phyloP scores from a whole-genome alignment of 2,329 filamentous ascomycete species.

The Aspergillus sp. region DNA sequence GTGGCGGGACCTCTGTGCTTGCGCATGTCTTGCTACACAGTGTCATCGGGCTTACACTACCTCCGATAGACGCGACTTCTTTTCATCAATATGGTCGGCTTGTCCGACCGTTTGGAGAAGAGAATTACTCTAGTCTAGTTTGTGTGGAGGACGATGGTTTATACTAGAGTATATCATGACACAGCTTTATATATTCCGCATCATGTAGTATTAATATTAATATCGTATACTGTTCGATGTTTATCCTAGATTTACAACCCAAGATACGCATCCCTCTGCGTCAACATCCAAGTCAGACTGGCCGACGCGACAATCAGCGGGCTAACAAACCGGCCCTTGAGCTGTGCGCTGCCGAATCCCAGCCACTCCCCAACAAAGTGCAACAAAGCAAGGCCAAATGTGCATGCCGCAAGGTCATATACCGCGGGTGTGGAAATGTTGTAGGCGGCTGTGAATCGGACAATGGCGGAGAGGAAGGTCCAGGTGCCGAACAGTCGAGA shows the following conservation, averaged over 20 bases:
- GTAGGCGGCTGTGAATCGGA: conserved; percentile 82
- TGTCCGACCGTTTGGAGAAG: conserved; percentile 59
- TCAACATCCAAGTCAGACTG: conserved; percentile 61
- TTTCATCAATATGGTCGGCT: conserved; percentile 56
- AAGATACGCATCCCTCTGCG: conserved; percentile 51
- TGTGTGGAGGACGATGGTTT: no score
- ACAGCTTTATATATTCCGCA: not conserved
- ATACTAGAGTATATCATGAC: no score
- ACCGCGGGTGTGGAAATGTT: conserved; percentile 69
- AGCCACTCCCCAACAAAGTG: conserved; percentile 83
- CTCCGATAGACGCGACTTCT: conserved; percentile 66
- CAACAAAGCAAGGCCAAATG: conserved; percentile 72
- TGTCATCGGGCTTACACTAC: conserved; percentile 77
- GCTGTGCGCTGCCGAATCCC: conserved; percentile 72
- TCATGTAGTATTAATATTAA: not conserved
- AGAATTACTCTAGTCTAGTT: conserved; percentile 18
- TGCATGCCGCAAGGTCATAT: conserved; percentile 80
- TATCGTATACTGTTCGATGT: no score
- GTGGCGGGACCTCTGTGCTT: conserved; percentile 67
- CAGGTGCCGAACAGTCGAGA: conserved; percentile 84
- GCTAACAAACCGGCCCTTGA: conserved; percentile 59
- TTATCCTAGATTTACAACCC: not conserved
- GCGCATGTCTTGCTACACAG: conserved; percentile 65
- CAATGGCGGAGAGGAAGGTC: conserved; percentile 74
- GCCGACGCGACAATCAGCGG: conserved; percentile 59